These are phyloP conservation scores for Parietaria judaica DNA, from an alignment of 306 rosid species.

Conservation along the genomic window DNA sequence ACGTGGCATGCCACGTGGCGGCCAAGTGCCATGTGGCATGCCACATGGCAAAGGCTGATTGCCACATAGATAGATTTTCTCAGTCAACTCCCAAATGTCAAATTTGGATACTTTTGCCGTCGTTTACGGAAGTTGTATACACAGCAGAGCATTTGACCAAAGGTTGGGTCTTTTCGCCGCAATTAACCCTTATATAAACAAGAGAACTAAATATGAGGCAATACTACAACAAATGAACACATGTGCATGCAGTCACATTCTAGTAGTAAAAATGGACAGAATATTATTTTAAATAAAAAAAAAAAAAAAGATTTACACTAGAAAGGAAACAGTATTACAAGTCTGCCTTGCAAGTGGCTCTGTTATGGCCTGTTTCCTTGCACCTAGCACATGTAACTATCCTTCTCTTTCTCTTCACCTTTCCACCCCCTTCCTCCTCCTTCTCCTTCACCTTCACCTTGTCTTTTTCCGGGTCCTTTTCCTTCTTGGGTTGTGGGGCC, in stretches of 20 bases:
- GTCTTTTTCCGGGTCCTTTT: conserved; percentile 24
- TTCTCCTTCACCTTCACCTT: conserved; percentile 30
- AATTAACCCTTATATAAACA: too few species aligned
- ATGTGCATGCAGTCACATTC: neutral
- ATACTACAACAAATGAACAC: neutral
- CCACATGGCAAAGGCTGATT: too few species aligned
- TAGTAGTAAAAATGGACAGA: neutral
- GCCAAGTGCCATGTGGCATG: too few species aligned
- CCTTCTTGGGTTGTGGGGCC: conserved; percentile 24
- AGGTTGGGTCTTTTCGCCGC: too few species aligned
- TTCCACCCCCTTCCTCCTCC: conserved; percentile 19
- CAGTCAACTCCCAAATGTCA: too few species aligned
- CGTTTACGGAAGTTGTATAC: too few species aligned
- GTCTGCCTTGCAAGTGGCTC: conserved; percentile 40
- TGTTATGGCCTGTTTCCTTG: conserved; percentile 42
- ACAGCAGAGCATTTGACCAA: too few species aligned
- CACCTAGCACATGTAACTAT: conserved; percentile 38
- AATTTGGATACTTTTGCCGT: too few species aligned
- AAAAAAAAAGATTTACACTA: neutral
- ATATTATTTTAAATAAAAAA: neutral
- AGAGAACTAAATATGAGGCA: neutral
- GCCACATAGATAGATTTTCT: too few species aligned
- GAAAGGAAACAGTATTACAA: neutral
- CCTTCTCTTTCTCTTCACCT: conserved; percentile 8
- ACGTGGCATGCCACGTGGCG: too few species aligned